These are phyloP conservation scores for Trypanosoma platydactyli DNA, from an alignment of 208 protist species.

Conservation along the genomic window DNA sequence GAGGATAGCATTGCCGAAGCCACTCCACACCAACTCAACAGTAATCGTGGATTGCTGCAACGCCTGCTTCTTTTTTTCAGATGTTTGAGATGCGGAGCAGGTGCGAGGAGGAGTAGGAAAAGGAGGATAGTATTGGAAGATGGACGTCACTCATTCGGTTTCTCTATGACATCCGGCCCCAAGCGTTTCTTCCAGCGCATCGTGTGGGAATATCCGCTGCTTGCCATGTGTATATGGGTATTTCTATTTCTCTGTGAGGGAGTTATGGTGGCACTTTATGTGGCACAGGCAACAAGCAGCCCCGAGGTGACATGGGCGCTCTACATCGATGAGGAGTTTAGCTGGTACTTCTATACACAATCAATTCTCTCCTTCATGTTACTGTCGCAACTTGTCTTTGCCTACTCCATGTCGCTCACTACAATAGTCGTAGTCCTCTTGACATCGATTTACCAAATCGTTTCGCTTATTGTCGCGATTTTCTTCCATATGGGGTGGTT, in stretches of 20 bases:
- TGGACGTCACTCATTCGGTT: slow-evolving; percentile 34
- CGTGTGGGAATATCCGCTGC: slow-evolving; percentile 65
- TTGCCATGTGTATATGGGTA: slow-evolving; percentile 72
- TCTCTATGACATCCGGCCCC: slow-evolving; percentile 70
- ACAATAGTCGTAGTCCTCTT: slow-evolving; percentile 73
- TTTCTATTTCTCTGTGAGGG: slow-evolving; percentile 80
- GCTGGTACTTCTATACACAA: slow-evolving; percentile 64
- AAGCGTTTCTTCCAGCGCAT: slow-evolving; percentile 82
- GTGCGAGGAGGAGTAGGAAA: too few species aligned
- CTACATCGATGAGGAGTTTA: slow-evolving; percentile 55
- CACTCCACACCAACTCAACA: too few species aligned
- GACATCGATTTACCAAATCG: slow-evolving; percentile 83
- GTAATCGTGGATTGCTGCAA: too few species aligned
- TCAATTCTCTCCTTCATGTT: slow-evolving; percentile 69
- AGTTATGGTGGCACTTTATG: slow-evolving; percentile 67
- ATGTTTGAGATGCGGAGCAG: too few species aligned
- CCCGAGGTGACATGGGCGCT: slow-evolving; percentile 49
- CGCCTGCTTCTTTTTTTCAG: too few species aligned
- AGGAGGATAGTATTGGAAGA: background rate
- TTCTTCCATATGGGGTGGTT: slow-evolving; percentile 50
- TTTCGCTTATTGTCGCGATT: slow-evolving; percentile 65
- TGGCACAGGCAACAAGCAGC: slow-evolving; percentile 47
- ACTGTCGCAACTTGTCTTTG: slow-evolving; percentile 79
- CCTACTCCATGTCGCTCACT: slow-evolving; percentile 72
- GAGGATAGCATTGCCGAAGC: background rate